Evolutionary conservation across 2,329 filamentous ascomycete genomes (phyloP).

Genomic region (Cercospora sesami): DNA sequence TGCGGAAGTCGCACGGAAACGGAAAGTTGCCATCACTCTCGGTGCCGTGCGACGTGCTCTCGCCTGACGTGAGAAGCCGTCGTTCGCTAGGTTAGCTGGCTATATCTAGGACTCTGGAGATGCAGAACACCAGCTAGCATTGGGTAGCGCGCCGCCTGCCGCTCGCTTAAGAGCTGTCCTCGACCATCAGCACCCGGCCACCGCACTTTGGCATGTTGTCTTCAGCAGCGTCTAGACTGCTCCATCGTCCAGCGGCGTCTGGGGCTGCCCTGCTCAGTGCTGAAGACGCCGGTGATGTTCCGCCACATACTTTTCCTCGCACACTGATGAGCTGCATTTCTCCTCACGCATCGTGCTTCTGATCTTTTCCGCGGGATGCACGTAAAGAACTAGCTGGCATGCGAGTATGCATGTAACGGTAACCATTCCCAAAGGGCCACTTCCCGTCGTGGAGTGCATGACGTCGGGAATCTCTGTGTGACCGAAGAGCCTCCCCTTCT

Average conservation of each 20-base stretch:
- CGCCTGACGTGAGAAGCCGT: slow-evolving; percentile 4
- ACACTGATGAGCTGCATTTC: background rate
- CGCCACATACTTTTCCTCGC: background rate
- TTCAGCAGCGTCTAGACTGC: background rate
- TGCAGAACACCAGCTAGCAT: background rate
- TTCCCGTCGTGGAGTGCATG: slow-evolving; percentile 5
- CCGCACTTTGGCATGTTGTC: background rate
- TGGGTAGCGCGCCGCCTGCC: background rate
- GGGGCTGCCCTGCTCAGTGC: background rate
- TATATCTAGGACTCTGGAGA: background rate
- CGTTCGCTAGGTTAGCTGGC: slow-evolving; percentile 6
- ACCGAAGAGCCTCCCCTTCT: slow-evolving; percentile 11
- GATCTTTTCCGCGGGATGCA: background rate
- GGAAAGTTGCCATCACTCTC: background rate
- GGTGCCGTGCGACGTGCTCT: background rate
- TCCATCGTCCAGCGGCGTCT: background rate
- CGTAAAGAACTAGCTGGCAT: background rate
- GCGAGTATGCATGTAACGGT: slow-evolving; percentile 3
- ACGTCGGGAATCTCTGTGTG: slow-evolving; percentile 10
- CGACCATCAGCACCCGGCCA: background rate
- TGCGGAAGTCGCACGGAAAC: background rate
- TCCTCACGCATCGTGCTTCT: background rate
- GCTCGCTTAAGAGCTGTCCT: background rate
- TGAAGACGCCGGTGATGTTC: background rate
- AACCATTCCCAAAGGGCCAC: background rate